Evolutionary conservation across 1,284 basidiomycete genomes (phyloP), one percentile per base, ranked within the genome.

Genomic region (Porogramme epimiltina): DNA sequence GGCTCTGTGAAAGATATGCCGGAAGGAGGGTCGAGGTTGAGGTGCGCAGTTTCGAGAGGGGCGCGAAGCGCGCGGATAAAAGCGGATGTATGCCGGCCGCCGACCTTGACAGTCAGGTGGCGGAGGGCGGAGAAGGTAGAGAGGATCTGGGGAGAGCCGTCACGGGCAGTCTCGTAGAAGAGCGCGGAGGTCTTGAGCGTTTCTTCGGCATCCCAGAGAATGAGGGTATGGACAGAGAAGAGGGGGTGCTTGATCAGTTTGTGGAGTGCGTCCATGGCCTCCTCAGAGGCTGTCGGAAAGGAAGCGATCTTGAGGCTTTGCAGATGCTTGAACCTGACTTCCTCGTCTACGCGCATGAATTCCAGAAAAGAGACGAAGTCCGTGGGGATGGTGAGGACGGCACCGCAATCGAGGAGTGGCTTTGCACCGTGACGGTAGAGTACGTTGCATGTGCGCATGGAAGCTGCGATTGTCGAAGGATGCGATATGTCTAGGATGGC

Each of bases 391-490:
- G 28, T 15, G 24, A 59, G 46, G 2, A 37, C 23, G 18, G 45
- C 47, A 3, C 46, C 53, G 11, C 18, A 36, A 19, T 36, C 39
- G 19, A 59, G 37, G 37, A 59, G 51, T n/a, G 49, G 28, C 18
- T 48, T 45, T 8, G 51, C 47, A 9, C 53, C 54, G 15, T 26
- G 34, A 3, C 33, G 22, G 13, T 50, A 50, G 3, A 59, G 40
- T 3, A 41, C 24, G 16, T 46, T 45, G 19, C 54, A 59, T 2
- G 57, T 55, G 15, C 43, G 33, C 45, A 45, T 51, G 46, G 51
- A 45, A 19, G 23, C 45, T 15, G 44, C n/a, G 6, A 42, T 45
- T 22, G 42, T 37, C 15, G 13, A 10, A 11, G 20, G 51, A 2
- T 23, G 26, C 0, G 45, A 37, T 10, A 44, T 2, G 8, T 43